A percentile compares a stretch with the other conserved stretches of the same genome.
phyloP scores from a whole-genome alignment of 2,329 filamentous ascomycete genomes.

The Colletotrichum endophyticum region DNA sequence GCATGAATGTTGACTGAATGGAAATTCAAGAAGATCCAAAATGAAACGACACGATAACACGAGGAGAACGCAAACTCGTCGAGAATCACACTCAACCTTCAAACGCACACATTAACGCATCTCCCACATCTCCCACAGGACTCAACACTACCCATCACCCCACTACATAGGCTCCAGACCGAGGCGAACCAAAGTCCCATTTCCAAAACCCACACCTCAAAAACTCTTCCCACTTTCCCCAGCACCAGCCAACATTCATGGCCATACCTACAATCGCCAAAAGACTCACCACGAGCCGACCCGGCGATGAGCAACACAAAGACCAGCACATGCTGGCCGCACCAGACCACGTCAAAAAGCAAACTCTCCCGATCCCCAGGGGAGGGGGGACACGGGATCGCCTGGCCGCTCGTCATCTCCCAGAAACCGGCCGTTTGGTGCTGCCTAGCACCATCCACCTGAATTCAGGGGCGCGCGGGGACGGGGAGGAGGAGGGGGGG shows the following conservation, averaged over 20 bases:
- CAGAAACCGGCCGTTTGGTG: neutral
- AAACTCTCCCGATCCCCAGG: neutral
- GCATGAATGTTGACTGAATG: neutral
- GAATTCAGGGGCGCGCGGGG: neutral
- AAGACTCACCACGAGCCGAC: neutral
- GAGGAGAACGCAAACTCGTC: neutral
- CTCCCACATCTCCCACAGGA: neutral
- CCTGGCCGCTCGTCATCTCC: neutral
- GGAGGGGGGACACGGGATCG: neutral
- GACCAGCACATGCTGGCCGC: neutral
- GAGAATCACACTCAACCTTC: neutral
- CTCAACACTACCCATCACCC: neutral
- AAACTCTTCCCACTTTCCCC: neutral
- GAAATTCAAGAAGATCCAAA: neutral
- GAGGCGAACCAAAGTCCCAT: neutral
- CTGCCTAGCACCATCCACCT: neutral
- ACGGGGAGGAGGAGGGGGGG: neutral
- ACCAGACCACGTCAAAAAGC: neutral
- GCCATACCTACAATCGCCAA: neutral
- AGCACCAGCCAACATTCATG: neutral
- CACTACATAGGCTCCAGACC: neutral
- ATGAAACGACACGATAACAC: neutral
- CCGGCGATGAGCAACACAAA: neutral
- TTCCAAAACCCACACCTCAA: neutral
- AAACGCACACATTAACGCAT: neutral